These are phyloP conservation scores for Auriculariales sp. DNA, from an alignment of 768 basidiomycete species.

Conservation along the genomic window DNA sequence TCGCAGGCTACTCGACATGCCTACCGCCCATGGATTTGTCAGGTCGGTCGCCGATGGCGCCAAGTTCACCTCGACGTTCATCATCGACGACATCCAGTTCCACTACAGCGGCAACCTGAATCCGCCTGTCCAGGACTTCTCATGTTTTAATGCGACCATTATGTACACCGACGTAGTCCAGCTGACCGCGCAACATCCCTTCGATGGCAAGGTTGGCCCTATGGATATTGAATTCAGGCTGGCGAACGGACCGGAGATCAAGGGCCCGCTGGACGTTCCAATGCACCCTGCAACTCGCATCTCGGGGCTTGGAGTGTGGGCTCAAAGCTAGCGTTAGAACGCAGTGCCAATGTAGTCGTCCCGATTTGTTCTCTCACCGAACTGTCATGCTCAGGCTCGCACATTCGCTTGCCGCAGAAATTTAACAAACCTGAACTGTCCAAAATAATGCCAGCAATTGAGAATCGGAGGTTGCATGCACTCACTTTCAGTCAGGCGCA, in stretches of 20 bases:
- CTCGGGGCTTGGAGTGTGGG: background rate
- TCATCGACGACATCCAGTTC: background rate
- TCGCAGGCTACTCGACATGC: too few relatives aligned
- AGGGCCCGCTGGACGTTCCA: background rate
- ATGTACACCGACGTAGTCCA: background rate
- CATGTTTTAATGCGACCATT: background rate
- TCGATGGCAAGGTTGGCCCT: background rate
- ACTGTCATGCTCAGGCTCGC: too few relatives aligned
- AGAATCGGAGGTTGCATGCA: too few relatives aligned
- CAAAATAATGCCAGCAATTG: too few relatives aligned
- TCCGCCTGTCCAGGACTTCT: background rate
- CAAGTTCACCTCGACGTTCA: background rate
- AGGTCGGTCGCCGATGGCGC: background rate
- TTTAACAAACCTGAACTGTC: too few relatives aligned
- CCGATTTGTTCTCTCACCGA: too few relatives aligned
- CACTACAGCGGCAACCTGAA: background rate
- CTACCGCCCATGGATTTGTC: background rate
- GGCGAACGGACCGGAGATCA: background rate
- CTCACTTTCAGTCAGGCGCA: too few relatives aligned
- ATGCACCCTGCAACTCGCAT: background rate
- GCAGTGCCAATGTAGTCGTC: too few relatives aligned
- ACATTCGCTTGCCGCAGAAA: too few relatives aligned
- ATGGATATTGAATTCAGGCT: background rate
- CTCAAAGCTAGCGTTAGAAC: background rate
- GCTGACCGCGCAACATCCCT: background rate